Evolutionary conservation across 2,329 filamentous ascomycete genomes (phyloP), one percentile per base, ranked within the genome.

Genomic region (Alternaria triticimaculans): DNA sequence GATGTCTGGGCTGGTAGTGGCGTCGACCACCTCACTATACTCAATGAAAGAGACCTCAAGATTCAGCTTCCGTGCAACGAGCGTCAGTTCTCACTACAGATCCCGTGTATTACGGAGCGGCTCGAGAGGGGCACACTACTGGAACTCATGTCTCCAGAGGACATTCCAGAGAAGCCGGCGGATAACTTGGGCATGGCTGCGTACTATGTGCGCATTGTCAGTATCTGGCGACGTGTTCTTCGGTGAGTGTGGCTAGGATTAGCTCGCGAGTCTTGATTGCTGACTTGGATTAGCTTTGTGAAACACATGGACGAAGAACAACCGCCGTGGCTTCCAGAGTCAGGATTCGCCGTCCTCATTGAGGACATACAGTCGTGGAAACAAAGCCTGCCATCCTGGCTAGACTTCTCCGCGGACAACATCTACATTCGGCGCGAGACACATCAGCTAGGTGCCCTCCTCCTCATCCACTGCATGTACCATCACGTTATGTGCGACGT

Each of bases 1-100:
- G 75, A 77, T 60, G 74, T 77, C 10, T 77, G 75, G 75, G 75
- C 75, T 41, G 75, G 75, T 11, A 76, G 75, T 59, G 75, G 75
- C 10, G 73, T 77, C 11, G 75, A 77, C 54, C 75, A 75, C 49
- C 64, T 77, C 33, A 77, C 75, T 20, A 76, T 77, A 12, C 43
- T 77, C 51, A 77, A 73, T 59, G 74, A 77, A 61, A 72, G 68
- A 50, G 75, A 77, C 37, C 69, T 77, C 57, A 76, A 75, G 63
- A 73, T 77, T 20, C 75, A 77, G 48, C 67, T 77, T 12, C 75
- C 75, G 12, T 77, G 75, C 64, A 77, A 76, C 54, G 75, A 77
- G 53, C 67, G 75, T 21, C 74, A 76, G 21, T 77, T 76, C 48
- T 62, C 73, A 10, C 64, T 77, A 14, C 75, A 77, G 58, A 77